Percentiles rank a stretch among this genome's conserved stretches.
phyloP scores from a whole-genome alignment of 2,329 filamentous ascomycete genomes.

The Pseudonectria buxi region DNA sequence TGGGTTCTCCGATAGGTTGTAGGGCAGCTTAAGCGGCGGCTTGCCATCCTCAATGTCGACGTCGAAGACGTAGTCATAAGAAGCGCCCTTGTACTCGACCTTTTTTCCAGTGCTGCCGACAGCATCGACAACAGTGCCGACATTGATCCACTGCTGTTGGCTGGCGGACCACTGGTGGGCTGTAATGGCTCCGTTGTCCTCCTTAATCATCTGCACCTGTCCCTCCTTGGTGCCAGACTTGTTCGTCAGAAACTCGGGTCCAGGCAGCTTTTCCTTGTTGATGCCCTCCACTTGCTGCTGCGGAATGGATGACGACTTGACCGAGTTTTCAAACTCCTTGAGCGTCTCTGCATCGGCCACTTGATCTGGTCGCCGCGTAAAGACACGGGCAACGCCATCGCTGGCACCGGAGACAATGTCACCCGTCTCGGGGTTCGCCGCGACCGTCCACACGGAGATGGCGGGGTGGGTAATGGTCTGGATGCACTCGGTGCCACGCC shows the following conservation, averaged over 20 bases:
- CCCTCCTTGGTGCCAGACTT: conserved; percentile 93
- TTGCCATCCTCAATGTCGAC: conserved; percentile 95
- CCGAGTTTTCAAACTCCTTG: conserved; percentile 70
- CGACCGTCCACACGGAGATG: conserved; percentile 91
- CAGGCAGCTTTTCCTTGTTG: conserved; percentile 87
- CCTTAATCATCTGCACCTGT: conserved; percentile 85
- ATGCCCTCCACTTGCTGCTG: conserved; percentile 76
- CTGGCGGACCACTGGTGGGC: conserved; percentile 79
- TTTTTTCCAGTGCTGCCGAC: conserved; percentile 77
- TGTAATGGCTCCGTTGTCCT: conserved; percentile 72
- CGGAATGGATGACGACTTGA: conserved; percentile 78
- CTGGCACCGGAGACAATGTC: conserved; percentile 94
- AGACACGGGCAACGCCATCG: conserved; percentile 78
- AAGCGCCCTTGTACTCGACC: conserved; percentile 70
- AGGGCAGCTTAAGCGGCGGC: conserved; percentile 87
- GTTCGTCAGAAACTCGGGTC: conserved; percentile 74
- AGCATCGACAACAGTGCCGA: conserved; percentile 91
- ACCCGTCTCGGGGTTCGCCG: conserved; percentile 72
- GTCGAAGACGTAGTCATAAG: conserved; percentile 95
- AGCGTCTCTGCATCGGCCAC: conserved; percentile 63
- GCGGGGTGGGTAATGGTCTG: conserved; percentile 97
- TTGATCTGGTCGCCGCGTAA: conserved; percentile 65
- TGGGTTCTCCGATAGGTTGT: conserved; percentile 85
- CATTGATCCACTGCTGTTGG: conserved; percentile 70
- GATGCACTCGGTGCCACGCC: conserved; percentile 74